A percentile compares a stretch with the other conserved stretches of the same genome.
These are phyloP conservation scores for Parachlorella kessleri DNA, from an alignment of 139 green algal species.

Conservation along the genomic window DNA sequence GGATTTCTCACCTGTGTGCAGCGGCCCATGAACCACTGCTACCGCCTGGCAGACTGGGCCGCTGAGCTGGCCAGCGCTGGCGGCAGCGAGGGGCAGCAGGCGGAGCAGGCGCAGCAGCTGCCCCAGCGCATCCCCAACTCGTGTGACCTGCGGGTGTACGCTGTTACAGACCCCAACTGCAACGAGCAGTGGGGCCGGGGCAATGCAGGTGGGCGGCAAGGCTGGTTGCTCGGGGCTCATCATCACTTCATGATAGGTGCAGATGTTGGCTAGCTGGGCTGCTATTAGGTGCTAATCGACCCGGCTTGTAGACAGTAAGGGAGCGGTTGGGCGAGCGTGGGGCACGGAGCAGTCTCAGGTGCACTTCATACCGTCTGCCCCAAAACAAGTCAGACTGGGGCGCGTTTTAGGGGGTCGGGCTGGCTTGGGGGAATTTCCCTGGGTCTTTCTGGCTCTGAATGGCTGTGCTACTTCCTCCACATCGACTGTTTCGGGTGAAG, in stretches of 20 bases:
- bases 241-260: neutral
- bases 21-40: constrained; percentile 79
- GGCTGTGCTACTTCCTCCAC: too few relatives aligned
- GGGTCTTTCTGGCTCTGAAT: too few relatives aligned
- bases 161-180: constrained; percentile 77
- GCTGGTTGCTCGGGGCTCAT: neutral
- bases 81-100: neutral
- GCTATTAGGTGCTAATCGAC: too few relatives aligned
- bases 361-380: too few relatives aligned
- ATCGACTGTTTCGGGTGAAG: too few relatives aligned
- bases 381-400: too few relatives aligned
- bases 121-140: constrained; percentile 2
- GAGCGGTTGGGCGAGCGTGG: too few relatives aligned
- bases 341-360: neutral
- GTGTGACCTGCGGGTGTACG: constrained; percentile 75
- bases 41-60: constrained; percentile 22
- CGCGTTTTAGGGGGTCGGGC: too few relatives aligned
- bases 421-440: too few relatives aligned
- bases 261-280: too few relatives aligned
- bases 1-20: too few relatives aligned
- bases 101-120: neutral
- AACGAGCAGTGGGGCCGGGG: constrained; percentile 47
- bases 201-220: constrained; percentile 5
- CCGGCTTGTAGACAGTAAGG: too few relatives aligned
- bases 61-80: constrained; percentile 5